phyloP scores from a whole-genome alignment of 2,329 filamentous ascomycete species.

The Penicillium vulpinum region DNA sequence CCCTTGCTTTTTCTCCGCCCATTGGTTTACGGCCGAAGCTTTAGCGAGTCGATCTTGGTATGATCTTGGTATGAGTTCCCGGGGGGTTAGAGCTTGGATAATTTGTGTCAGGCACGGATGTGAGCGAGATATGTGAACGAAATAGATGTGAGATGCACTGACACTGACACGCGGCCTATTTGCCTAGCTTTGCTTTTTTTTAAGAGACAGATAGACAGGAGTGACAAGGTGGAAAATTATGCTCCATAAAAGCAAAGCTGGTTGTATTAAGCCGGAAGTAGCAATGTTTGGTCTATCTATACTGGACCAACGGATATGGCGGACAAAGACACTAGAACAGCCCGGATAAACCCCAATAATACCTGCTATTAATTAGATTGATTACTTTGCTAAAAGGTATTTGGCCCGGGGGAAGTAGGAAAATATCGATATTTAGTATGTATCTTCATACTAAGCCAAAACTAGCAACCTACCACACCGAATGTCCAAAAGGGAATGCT shows the following conservation, averaged over 20 bases:
- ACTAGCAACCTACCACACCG: too few relatives aligned
- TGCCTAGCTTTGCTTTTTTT: neutral
- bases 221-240: too few relatives aligned
- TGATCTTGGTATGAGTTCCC: too few relatives aligned
- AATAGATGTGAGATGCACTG: neutral
- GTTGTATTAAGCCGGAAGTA: neutral
- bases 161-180: neutral
- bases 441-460: too few relatives aligned
- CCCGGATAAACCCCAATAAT: neutral
- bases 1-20: neutral
- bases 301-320: neutral
- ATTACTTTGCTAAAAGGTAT: too few relatives aligned
- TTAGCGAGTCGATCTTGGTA: neutral
- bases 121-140: neutral
- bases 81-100: neutral
- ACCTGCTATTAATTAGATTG: neutral
- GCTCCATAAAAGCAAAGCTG: too few relatives aligned
- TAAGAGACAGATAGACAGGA: neutral
- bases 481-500: too few relatives aligned
- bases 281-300: neutral
- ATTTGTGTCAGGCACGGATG: neutral
- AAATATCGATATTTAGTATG: too few relatives aligned
- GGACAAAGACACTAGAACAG: neutral
- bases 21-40: neutral
- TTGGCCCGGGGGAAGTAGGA: too few relatives aligned